Evolutionary conservation across 345 rosid genomes (phyloP), one percentile per base, ranked within the genome.

Genomic region (Melastoma malabathricum): DNA sequence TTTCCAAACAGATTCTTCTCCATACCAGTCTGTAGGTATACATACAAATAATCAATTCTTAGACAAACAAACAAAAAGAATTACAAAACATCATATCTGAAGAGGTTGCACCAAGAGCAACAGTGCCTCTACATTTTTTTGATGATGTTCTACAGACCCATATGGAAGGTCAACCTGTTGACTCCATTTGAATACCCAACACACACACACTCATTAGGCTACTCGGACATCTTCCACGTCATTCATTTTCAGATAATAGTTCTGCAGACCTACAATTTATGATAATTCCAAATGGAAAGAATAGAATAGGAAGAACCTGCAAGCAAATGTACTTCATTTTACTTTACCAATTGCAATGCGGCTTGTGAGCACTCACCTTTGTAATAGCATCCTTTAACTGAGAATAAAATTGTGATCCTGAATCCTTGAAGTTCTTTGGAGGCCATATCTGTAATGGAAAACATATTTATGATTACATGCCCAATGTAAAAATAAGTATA

Each of bases 371-470:
- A 16, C 8, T 66, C 51, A 81, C 98, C 95, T 81, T 86, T 73
- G 75, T 18, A 62, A 92, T 81, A 50, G 83, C 95, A 69, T 87
- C 98, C 69, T 77, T 92, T 64, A 87, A 74, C 63, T 57, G 75
- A 54, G 86, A 81, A 78, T 92, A 90, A 63, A 87, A 80, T 64
- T 69, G 68, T 52, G 98, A 87, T 57, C 94, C 95, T 15, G 95
- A 76, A 73, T 92, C 98, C 70, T 87, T 88, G 55, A 92, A 75
- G 74, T 72, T 81, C 70, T 87, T 92, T 18, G 98, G 97, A 76
- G 98, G 98, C 97, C 97, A 92, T 73, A 92, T 81, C 98, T 92
- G 80, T 64, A 70, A 53, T 23, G 22, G 47, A 15, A 53, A 18
- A 18, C 45, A 53, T 12, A 51, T 10, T 29, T n/a, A 51, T 16